Evolutionary conservation across 371 early-diverging fungal species (phyloP).

Genomic region (Fennellomyces sp.): DNA sequence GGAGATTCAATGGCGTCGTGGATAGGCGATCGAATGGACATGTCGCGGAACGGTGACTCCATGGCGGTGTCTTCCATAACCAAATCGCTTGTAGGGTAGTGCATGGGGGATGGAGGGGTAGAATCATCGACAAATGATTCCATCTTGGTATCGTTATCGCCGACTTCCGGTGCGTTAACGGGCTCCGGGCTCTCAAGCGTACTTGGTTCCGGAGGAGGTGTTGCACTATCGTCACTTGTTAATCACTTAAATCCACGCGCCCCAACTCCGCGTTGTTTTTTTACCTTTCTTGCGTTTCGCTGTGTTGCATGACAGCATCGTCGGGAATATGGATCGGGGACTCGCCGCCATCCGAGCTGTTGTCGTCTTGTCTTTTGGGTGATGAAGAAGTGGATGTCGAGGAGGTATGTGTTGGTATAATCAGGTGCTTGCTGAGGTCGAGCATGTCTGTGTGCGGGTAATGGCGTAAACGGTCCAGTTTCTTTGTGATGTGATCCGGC

Average conservation of each 20-base stretch:
- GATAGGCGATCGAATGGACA: neutral
- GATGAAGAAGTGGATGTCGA: neutral
- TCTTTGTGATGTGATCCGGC: neutral
- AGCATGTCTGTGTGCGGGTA: neutral
- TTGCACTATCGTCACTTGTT: too few relatives aligned
- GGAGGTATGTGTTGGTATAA: neutral
- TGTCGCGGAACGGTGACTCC: neutral
- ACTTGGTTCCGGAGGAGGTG: too few relatives aligned
- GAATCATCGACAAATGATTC: too few relatives aligned
- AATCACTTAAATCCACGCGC: too few relatives aligned
- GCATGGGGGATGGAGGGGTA: too few relatives aligned
- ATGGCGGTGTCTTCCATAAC: neutral
- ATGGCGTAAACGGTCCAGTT: neutral
- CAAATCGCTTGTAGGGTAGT: neutral
- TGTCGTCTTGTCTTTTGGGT: neutral
- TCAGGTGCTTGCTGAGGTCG: neutral
- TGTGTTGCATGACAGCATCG: neutral
- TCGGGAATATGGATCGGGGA: neutral
- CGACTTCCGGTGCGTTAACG: neutral
- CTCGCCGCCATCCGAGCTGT: neutral
- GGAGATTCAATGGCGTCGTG: neutral
- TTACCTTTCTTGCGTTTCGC: neutral
- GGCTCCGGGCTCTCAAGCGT: neutral
- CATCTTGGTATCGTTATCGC: neutral
- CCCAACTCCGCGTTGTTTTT: too few relatives aligned